Evolutionary conservation across 1,284 basidiomycete genomes (phyloP).

Genomic region (Trichosporon ovoides): DNA sequence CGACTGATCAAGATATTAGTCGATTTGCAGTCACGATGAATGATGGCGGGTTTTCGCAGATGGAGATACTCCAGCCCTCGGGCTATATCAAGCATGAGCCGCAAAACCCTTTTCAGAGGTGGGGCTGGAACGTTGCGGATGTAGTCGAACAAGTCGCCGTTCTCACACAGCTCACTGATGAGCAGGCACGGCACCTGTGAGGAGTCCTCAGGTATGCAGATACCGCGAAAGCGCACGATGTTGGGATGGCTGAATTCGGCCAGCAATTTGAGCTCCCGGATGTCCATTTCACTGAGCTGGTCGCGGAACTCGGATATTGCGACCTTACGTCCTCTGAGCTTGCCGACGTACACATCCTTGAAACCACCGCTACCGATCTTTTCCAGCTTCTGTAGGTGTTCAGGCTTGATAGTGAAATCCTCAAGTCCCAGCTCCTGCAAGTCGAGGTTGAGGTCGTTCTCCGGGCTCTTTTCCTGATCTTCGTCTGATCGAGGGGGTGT

Average conservation of each 20-base stretch:
- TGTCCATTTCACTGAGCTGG: conserved; percentile 94
- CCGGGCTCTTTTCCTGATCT: conserved; percentile 49
- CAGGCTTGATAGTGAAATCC: conserved; percentile 88
- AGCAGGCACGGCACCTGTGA: conserved; percentile 94
- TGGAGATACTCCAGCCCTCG: conserved; percentile 92
- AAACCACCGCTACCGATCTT: conserved; percentile 98
- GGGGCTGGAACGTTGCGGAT: conserved; percentile 81
- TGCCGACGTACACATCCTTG: conserved; percentile 94
- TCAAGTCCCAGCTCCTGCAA: conserved; percentile 86
- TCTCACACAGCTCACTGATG: conserved; percentile 93
- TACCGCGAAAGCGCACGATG: conserved; percentile 93
- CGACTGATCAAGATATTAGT: conserved; percentile 96
- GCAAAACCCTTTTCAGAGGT: conserved; percentile 69
- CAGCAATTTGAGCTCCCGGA: conserved; percentile 93
- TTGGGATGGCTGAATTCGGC: conserved; percentile 95
- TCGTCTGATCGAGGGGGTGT: conserved; percentile 44
- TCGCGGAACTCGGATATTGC: conserved; percentile 96
- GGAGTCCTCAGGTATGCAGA: conserved; percentile 90
- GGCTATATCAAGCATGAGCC: conserved; percentile 92
- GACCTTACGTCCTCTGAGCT: conserved; percentile 75
- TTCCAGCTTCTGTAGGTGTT: conserved; percentile 84
- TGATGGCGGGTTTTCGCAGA: conserved; percentile 82
- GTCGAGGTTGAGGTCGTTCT: conserved; percentile 83
- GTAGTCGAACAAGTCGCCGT: conserved; percentile 98
- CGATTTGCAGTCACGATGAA: conserved; percentile 97